phyloP scores from a whole-genome alignment of 495 filamentous ascomycete genomes.

The Penicillium canescens region DNA sequence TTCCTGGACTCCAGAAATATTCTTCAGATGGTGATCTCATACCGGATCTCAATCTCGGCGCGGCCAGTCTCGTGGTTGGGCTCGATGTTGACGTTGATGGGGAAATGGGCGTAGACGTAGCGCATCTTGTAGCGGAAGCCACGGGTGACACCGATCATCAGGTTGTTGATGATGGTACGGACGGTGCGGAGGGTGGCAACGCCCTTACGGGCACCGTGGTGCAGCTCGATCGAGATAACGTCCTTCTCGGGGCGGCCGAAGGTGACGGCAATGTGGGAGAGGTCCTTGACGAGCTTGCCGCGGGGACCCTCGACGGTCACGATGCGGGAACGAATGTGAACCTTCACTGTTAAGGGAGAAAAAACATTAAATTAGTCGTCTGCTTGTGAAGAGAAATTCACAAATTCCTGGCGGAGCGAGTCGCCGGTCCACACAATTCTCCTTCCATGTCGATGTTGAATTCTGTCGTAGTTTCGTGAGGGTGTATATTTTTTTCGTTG shows the following conservation, averaged over 20 bases:
- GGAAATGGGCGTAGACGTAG: constrained; percentile 99
- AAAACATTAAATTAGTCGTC: constrained; percentile 31
- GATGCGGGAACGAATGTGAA: constrained; percentile 90
- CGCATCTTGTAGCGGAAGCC: constrained; percentile 99
- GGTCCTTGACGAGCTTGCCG: constrained; percentile 93
- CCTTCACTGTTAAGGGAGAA: constrained; percentile 68
- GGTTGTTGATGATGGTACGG: constrained; percentile 94
- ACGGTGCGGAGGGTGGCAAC: constrained; percentile 97
- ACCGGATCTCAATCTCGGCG: constrained; percentile 96
- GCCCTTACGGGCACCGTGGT: constrained; percentile 96
- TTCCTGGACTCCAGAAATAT: not conserved
- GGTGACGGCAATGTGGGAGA: constrained; percentile 93
- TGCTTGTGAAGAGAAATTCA: not conserved
- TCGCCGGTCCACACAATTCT: constrained; percentile 14
- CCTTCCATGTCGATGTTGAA: not conserved
- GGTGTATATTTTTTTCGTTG: not conserved
- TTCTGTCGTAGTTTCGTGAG: not conserved
- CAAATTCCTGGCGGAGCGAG: not conserved
- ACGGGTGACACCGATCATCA: constrained; percentile 96
- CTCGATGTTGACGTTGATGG: constrained; percentile 99
- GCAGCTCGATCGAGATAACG: constrained; percentile 91
- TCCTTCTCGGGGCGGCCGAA: constrained; percentile 81
- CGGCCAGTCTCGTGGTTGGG: constrained; percentile 90
- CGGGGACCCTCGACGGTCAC: constrained; percentile 96
- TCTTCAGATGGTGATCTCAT: constrained; percentile 37